Percentiles rank a stretch among this genome's conserved stretches.
Evolutionary conservation across 2,329 filamentous ascomycete genomes (phyloP).

Genomic region (Aspergillus udagawae): DNA sequence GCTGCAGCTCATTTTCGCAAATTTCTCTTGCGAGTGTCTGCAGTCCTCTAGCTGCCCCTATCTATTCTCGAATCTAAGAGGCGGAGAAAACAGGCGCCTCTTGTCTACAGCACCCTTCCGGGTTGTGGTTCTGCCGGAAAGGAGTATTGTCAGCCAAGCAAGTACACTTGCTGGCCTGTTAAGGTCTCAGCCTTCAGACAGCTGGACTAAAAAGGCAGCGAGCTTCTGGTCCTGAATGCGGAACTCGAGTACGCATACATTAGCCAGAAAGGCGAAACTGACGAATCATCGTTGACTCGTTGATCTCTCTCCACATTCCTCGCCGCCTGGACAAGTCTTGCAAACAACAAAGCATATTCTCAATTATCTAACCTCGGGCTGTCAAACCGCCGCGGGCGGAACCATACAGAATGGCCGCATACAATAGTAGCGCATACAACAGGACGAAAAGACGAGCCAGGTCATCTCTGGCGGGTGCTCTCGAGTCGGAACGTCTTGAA

Average conservation of each 20-base stretch:
- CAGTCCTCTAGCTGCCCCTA: not conserved
- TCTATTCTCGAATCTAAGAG: not conserved
- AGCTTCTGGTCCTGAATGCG: not conserved
- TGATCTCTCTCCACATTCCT: constrained; percentile 23
- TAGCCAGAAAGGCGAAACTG: not conserved
- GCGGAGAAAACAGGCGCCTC: not conserved
- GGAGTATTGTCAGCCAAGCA: not conserved
- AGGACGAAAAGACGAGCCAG: constrained; percentile 18
- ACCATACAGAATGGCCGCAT: constrained; percentile 25
- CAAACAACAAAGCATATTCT: constrained; percentile 6
- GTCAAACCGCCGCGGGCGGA: constrained; percentile 25
- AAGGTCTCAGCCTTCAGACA: not conserved
- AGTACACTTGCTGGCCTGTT: not conserved
- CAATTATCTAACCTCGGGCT: constrained; percentile 13
- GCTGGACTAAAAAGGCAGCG: not conserved
- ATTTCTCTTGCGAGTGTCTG: not conserved
- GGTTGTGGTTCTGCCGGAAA: not conserved
- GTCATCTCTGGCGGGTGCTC: constrained; percentile 72
- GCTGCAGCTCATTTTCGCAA: not conserved
- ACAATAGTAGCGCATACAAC: constrained; percentile 10
- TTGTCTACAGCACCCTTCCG: not conserved
- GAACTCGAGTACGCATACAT: not conserved
- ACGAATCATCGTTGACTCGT: constrained; percentile 10
- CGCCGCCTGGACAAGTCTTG: constrained; percentile 3
- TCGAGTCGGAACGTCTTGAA: constrained; percentile 73